phyloP scores from a whole-genome alignment of 345 rosid genomes.

The Euphorbia peplus region DNA sequence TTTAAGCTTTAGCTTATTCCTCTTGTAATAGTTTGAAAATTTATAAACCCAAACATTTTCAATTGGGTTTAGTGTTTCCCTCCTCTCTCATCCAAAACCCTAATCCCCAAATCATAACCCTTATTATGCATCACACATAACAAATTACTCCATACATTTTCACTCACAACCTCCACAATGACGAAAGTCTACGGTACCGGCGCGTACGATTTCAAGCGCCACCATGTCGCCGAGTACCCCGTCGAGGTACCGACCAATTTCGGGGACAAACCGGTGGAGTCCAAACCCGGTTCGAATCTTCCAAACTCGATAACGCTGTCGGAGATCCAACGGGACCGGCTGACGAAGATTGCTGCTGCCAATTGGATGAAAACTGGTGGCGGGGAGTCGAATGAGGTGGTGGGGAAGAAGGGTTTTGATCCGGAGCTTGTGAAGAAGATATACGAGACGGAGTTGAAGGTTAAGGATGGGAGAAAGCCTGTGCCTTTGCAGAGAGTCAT shows the following conservation, averaged over 20 bases:
- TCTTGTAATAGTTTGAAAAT: too few species aligned
- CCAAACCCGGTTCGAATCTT: conserved; percentile 57
- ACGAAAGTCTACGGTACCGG: conserved; percentile 93
- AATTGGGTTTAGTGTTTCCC: background rate
- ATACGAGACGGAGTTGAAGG: conserved; percentile 71
- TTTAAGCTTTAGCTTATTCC: too few species aligned
- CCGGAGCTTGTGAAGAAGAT: conserved; percentile 75
- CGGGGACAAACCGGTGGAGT: conserved; percentile 50
- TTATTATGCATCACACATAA: background rate
- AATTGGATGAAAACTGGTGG: conserved; percentile 59
- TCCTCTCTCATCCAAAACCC: conserved; percentile 1
- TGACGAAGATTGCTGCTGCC: conserved; percentile 74
- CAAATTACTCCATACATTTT: background rate
- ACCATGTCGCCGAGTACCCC: conserved; percentile 95
- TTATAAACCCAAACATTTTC: too few species aligned
- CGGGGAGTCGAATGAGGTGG: conserved; percentile 31
- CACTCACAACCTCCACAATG: conserved; percentile 32
- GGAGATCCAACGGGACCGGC: conserved; percentile 85
- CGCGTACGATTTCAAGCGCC: conserved; percentile 96
- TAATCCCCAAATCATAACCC: background rate
- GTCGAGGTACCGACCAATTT: conserved; percentile 45
- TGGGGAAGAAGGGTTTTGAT: conserved; percentile 57
- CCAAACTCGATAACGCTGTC: conserved; percentile 80
- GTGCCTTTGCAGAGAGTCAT: conserved; percentile 92
- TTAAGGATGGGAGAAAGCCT: conserved; percentile 67